Conservation (phyloP, 371 early-diverging fungal genomes). For the Mucor plumbeus region DNA sequence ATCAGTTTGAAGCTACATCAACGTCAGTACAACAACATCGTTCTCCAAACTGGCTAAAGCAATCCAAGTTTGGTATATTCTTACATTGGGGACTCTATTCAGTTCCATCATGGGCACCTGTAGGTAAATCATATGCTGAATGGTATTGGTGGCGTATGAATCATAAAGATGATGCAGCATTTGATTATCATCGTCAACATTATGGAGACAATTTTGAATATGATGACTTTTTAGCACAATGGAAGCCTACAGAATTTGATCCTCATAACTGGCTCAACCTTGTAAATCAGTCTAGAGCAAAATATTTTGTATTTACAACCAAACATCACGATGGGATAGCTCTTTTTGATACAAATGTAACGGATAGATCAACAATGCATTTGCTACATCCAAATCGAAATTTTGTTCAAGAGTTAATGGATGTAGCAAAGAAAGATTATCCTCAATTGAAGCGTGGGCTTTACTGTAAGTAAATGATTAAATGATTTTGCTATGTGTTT, state of each 20-base stretch:
- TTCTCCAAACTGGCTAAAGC: conserved; percentile 37
- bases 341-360: conserved; percentile 40
- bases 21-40: conserved; percentile 30
- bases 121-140: conserved; percentile 36
- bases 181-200: conserved; percentile 26
- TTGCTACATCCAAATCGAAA: conserved; percentile 30
- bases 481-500: background rate
- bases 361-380: conserved; percentile 29
- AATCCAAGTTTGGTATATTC: conserved; percentile 47
- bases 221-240: conserved; percentile 36
- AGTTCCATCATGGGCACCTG: conserved; percentile 45
- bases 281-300: conserved; percentile 30
- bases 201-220: conserved; percentile 39
- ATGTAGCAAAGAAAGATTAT: conserved; percentile 26
- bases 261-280: conserved; percentile 36
- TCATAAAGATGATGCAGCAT: conserved; percentile 25
- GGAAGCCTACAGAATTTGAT: conserved; percentile 31
- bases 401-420: conserved; percentile 38
- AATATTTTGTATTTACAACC: conserved; percentile 45
- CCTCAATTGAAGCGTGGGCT: conserved; percentile 43
- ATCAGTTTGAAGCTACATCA: background rate
- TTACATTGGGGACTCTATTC: conserved; percentile 46
- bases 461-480: conserved; percentile 33
- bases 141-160: conserved; percentile 48
- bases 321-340: conserved; percentile 52